Evolutionary conservation across 2,329 filamentous ascomycete genomes (phyloP).

Genomic region (Fusarium sp.): DNA sequence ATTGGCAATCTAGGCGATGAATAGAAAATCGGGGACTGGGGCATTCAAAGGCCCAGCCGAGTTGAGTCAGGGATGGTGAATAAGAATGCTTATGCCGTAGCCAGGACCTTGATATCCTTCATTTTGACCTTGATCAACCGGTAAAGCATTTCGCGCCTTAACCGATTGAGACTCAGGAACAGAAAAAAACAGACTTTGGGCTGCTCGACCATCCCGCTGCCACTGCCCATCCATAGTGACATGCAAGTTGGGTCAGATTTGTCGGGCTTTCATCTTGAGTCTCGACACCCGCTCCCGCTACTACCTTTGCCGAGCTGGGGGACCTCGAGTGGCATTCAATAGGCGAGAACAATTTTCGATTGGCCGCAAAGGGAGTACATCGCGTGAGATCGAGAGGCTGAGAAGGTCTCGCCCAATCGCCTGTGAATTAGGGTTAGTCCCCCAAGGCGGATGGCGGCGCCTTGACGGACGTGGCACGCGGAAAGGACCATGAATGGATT

Average conservation of each 20-base stretch:
- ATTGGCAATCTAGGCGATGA: not conserved
- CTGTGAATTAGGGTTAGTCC: constrained; percentile 7
- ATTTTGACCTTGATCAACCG: not conserved
- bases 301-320: not conserved
- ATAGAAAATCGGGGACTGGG: not conserved
- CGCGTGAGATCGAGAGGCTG: constrained; percentile 5
- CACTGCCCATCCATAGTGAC: constrained; percentile 17
- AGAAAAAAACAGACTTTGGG: not conserved
- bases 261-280: not conserved
- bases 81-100: not conserved
- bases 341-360: not conserved
- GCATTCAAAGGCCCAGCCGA: not conserved
- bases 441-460: constrained; percentile 19
- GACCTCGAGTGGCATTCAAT: not conserved
- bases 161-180: not conserved
- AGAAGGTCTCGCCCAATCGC: constrained; percentile 20
- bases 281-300: constrained; percentile 16
- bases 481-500: constrained; percentile 10
- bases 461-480: constrained; percentile 18
- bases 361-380: not conserved
- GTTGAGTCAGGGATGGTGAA: constrained; percentile 1
- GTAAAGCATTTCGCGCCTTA: not conserved
- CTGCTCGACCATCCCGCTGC: constrained; percentile 10
- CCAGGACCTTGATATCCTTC: not conserved
- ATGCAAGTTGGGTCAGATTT: constrained; percentile 23